Evolutionary conservation across 257 asterid species (phyloP), one percentile per base, ranked within the genome.

Genomic region (Lycium barbarum): DNA sequence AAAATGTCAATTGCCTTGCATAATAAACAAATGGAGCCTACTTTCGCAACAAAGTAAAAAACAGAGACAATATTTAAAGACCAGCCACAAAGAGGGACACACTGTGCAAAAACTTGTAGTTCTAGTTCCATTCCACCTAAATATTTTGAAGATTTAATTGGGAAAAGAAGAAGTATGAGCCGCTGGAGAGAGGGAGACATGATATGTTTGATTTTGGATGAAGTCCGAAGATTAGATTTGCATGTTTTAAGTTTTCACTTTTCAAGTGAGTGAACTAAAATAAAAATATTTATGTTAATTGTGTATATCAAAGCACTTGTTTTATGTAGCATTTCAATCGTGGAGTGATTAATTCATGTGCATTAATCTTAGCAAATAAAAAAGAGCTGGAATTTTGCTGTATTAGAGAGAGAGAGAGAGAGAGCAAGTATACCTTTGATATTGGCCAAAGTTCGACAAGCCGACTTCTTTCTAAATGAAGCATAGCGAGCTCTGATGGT

Each of bases 401-500:
- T 14, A 35, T 6, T 47, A n/a, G 45, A 51, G 62, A 51, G 5
- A 49, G 9, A 66, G 47, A 15, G 20, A 3, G 17, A 7, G 26
- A 13, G 3, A 40, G 45, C 33, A 26, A 40, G 9, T 10, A 0
- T 55, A 80, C 83, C 83, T 54, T 57, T 35, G 71, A 9, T 57
- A 80, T 57, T 38, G 54, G 17, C 12, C n/a, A 80, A 80, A 80
- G 66, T 57, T 80, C 62, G 0, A 49, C 61, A 47, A 74, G 71
- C 0, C 18, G 0, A 66, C 66, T 49, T 3, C 0, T 0, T 8
- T 0, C 0, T 14, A 83, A 45, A 15, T 3, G 0, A 83, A 83
- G 80, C 20, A 6, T 0, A 83, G 1, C 68, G 0, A 67, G 80
- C 1, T 68, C 15, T 53, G 36, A 49, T n/a, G 80, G 38, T 10